Conservation (phyloP, 768 basidiomycete species). For the Leccinum subtestaceum region DNA sequence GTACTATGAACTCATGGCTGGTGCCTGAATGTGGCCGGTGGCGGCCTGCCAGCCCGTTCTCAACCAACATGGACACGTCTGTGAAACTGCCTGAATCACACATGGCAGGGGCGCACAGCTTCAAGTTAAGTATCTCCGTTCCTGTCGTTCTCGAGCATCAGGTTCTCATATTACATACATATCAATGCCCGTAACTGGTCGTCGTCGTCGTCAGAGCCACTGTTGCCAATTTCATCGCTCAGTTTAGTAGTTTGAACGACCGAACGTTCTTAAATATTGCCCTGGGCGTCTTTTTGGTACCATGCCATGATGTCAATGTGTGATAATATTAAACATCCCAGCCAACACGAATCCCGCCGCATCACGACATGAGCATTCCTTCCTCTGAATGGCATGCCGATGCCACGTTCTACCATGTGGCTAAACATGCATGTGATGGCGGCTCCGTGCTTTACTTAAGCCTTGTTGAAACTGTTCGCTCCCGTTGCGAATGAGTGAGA, state of each 20-base stretch:
- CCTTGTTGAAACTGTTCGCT: background rate
- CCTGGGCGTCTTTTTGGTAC: background rate
- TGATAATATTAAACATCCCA: background rate
- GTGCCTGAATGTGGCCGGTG: constrained; percentile 18
- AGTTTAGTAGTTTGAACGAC: background rate
- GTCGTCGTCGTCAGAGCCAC: background rate
- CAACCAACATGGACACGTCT: background rate
- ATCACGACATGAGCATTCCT: background rate
- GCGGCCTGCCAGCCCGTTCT: background rate
- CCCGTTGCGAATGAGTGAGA: background rate
- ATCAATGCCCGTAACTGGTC: background rate
- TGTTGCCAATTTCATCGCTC: background rate
- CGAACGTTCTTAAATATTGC: background rate
- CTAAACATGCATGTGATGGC: background rate
- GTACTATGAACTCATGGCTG: constrained; percentile 14
- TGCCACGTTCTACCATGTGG: background rate
- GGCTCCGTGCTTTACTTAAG: background rate
- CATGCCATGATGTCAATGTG: background rate
- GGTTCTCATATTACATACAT: background rate
- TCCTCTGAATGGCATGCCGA: background rate
- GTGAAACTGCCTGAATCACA: background rate
- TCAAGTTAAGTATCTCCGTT: background rate
- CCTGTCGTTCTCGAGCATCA: background rate
- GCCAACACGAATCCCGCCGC: background rate
- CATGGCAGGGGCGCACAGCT: constrained; percentile 10